These are phyloP conservation scores for Malassezia restricta DNA, from an alignment of 1,284 basidiomycete species.

Conservation along the genomic window DNA sequence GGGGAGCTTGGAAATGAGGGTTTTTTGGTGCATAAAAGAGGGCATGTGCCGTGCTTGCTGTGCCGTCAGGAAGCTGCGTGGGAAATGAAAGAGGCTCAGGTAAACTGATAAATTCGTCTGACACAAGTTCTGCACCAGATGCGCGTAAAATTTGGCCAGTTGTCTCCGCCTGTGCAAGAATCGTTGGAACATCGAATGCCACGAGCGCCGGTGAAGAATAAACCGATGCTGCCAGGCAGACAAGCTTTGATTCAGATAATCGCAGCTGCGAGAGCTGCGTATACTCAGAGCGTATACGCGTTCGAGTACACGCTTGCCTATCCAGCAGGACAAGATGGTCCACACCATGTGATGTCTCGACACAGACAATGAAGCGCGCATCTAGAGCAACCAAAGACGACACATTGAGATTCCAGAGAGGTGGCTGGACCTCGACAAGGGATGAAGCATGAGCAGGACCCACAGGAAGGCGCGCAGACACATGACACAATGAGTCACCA, in stretches of 20 bases:
- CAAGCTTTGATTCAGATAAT: slow-evolving; percentile 15
- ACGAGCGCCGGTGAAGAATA: slow-evolving; percentile 21
- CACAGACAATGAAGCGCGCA: background rate
- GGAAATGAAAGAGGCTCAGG: slow-evolving; percentile 30
- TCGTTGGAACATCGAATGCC: slow-evolving; percentile 1
- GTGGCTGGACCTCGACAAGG: background rate
- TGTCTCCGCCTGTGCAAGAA: background rate
- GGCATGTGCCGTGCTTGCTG: slow-evolving; percentile 47
- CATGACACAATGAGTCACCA: background rate
- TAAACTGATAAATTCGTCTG: slow-evolving; percentile 17
- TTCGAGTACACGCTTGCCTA: background rate
- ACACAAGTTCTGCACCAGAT: background rate
- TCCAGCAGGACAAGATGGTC: slow-evolving; percentile 3
- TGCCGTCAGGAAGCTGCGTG: slow-evolving; percentile 25
- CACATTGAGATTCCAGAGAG: slow-evolving; percentile 4
- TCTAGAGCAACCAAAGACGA: slow-evolving; percentile 4
- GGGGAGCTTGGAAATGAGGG: slow-evolving; percentile 51
- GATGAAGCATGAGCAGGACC: background rate
- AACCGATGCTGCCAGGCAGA: slow-evolving; percentile 15
- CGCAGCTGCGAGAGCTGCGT: slow-evolving; percentile 9
- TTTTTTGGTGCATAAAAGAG: slow-evolving; percentile 58
- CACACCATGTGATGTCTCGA: background rate
- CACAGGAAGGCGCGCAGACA: background rate
- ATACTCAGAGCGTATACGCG: background rate
- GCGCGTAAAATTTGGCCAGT: background rate